Evolutionary conservation across 2,329 filamentous ascomycete species (phyloP).

Genomic region (Alternaria ventricosa): DNA sequence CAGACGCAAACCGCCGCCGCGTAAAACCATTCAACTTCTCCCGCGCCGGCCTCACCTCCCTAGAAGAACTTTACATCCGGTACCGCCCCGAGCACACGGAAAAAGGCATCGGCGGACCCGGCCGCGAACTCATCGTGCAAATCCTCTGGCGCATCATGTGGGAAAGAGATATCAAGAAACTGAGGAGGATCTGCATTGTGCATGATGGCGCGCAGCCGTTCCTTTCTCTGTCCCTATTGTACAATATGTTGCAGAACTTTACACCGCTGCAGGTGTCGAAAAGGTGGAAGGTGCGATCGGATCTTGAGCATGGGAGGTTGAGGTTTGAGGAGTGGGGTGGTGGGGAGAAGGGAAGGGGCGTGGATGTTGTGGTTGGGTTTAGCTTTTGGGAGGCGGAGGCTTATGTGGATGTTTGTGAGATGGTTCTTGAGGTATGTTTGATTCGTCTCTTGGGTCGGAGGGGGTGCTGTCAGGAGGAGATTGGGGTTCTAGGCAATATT

Average conservation of each 20-base stretch:
- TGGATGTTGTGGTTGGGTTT: constrained; percentile 8
- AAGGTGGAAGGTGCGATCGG: constrained; percentile 6
- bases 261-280: constrained; percentile 2
- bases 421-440: constrained; percentile 8
- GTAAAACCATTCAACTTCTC: constrained; percentile 14
- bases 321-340: constrained; percentile 5
- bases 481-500: neutral
- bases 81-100: constrained; percentile 4
- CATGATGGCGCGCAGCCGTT: constrained; percentile 15
- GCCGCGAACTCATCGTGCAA: constrained; percentile 10
- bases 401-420: constrained; percentile 10
- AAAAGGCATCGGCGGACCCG: neutral
- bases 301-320: constrained; percentile 16
- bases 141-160: constrained; percentile 22
- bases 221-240: constrained; percentile 3
- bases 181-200: constrained; percentile 22
- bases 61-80: constrained; percentile 24
- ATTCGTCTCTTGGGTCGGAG: neutral
- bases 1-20: constrained; percentile 2
- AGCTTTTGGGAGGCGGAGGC: constrained; percentile 13
- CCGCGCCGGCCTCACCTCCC: constrained; percentile 14
- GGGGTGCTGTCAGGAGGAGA: neutral
- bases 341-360: neutral
- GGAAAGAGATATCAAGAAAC: constrained; percentile 7
- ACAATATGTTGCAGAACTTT: constrained; percentile 7